phyloP scores from a whole-genome alignment of 352 stramenopile species.

The Globisporangium perplexum region DNA sequence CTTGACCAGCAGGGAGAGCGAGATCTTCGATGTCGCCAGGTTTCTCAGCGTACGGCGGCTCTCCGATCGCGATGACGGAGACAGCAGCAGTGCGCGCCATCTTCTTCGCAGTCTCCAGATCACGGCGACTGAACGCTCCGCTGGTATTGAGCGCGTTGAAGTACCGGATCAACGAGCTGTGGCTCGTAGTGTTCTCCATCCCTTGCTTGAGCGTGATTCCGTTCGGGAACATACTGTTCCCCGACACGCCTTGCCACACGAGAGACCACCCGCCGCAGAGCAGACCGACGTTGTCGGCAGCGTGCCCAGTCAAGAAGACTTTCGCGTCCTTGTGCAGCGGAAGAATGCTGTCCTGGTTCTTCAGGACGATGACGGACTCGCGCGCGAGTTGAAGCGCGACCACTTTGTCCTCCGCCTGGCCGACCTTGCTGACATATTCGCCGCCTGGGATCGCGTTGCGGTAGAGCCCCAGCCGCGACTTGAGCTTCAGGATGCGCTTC shows the following conservation, averaged over 20 bases:
- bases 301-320: conserved; percentile 67
- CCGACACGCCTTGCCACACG: conserved; percentile 81
- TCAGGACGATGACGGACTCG: conserved; percentile 81
- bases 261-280: conserved; percentile 82
- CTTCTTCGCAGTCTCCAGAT: conserved; percentile 46
- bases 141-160: conserved; percentile 54
- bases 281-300: conserved; percentile 60
- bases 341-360: conserved; percentile 64
- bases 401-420: conserved; percentile 40
- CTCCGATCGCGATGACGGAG: conserved; percentile 76
- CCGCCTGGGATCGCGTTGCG: conserved; percentile 49
- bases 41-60: conserved; percentile 80
- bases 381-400: conserved; percentile 61
- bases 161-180: conserved; percentile 23
- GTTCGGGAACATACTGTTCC: conserved; percentile 55
- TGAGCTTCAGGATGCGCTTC: conserved; percentile 63
- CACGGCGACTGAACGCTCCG: conserved; percentile 37
- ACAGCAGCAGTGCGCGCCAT: conserved; percentile 45
- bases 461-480: conserved; percentile 67
- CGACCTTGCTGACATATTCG: conserved; percentile 37
- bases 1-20: conserved; percentile 49
- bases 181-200: conserved; percentile 30
- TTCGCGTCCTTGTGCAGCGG: conserved; percentile 27
- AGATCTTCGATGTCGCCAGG: conserved; percentile 81
- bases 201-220: conserved; percentile 57